Evolutionary conservation across 2,329 filamentous ascomycete species (phyloP).

Genomic region (Camptophora hylomeconis): DNA sequence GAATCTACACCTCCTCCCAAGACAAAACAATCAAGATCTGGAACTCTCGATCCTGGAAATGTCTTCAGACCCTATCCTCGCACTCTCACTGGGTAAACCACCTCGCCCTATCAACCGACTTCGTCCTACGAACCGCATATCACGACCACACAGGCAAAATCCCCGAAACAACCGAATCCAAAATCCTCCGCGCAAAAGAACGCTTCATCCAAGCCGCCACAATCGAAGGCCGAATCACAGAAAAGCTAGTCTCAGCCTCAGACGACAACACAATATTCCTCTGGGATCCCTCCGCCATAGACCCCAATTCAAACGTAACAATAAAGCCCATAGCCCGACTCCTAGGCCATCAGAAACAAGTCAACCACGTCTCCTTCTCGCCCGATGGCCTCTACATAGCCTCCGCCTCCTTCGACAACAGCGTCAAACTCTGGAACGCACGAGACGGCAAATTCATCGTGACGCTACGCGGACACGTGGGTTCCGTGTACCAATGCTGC

Average conservation of each 20-base stretch:
- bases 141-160: constrained; percentile 68
- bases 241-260: constrained; percentile 77
- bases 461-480: constrained; percentile 79
- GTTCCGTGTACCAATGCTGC: constrained; percentile 79
- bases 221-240: constrained; percentile 61
- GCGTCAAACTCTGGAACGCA: constrained; percentile 83
- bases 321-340: constrained; percentile 79
- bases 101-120: constrained; percentile 84
- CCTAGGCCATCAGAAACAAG: constrained; percentile 90
- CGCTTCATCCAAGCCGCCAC: constrained; percentile 77
- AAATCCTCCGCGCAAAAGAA: constrained; percentile 60
- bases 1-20: constrained; percentile 73
- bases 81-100: constrained; percentile 97
- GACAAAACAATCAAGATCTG: constrained; percentile 83
- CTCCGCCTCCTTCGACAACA: constrained; percentile 84
- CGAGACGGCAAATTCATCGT: constrained; percentile 71
- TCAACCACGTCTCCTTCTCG: constrained; percentile 91
- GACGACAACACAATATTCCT: constrained; percentile 96
- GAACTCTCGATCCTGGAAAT: constrained; percentile 65
- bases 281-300: constrained; percentile 58
- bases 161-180: constrained; percentile 56
- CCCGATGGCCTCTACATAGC: constrained; percentile 81
- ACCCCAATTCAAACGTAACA: constrained; percentile 30
- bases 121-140: constrained; percentile 71
- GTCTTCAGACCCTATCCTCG: constrained; percentile 64